A percentile compares a stretch with the other conserved stretches of the same genome.
phyloP scores from a whole-genome alignment of 73 alveolate genomes.

The Tetrahymena borealis region DNA sequence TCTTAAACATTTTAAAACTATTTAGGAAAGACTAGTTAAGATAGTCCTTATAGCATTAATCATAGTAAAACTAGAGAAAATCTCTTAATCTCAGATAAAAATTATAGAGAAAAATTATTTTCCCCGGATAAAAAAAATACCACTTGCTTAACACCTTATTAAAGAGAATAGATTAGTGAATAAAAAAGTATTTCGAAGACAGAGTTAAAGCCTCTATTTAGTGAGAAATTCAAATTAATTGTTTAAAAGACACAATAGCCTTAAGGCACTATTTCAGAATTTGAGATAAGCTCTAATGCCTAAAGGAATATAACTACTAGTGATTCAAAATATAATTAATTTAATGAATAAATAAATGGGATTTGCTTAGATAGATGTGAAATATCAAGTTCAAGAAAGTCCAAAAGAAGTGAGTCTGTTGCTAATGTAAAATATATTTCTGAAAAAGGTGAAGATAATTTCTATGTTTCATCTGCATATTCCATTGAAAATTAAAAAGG shows the following conservation, averaged over 20 bases:
- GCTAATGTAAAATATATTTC: background rate
- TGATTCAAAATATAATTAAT: no score
- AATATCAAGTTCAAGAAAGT: background rate
- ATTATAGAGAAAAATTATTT: background rate
- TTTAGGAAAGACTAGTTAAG: no score
- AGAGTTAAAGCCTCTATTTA: background rate
- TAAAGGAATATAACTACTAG: no score
- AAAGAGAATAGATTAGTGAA: background rate
- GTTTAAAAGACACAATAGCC: background rate
- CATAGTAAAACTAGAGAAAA: background rate
- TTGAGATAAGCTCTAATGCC: no score
- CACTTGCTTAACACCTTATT: background rate
- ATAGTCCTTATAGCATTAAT: no score
- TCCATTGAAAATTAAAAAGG: background rate
- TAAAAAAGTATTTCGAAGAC: background rate
- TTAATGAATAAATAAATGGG: background rate
- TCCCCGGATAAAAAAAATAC: background rate
- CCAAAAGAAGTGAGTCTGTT: background rate
- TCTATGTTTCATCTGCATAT: background rate
- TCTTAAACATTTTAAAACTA: no score
- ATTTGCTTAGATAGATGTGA: background rate
- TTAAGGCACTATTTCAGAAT: no score
- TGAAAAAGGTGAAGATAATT: background rate
- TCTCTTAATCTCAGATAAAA: background rate
- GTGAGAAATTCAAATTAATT: background rate